Evolutionary conservation across 768 basidiomycete species (phyloP).

Genomic region (Leccinum incarnatum): DNA sequence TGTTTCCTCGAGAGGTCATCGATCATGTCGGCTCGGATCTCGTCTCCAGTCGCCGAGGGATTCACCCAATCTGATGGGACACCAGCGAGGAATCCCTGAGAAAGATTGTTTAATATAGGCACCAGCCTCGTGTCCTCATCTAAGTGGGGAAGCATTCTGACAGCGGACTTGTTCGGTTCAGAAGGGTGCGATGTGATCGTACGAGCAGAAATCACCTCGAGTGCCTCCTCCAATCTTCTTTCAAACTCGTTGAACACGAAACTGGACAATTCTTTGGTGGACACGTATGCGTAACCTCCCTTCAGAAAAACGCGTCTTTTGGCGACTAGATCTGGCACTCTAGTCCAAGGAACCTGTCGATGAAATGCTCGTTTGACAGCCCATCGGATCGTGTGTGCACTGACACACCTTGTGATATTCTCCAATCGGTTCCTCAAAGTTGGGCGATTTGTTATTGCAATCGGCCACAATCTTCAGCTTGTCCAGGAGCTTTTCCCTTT

Average conservation of each 20-base stretch:
- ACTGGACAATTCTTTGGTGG: slow-evolving; percentile 70
- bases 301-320: slow-evolving; percentile 74
- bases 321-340: slow-evolving; percentile 89
- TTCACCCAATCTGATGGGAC: slow-evolving; percentile 79
- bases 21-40: slow-evolving; percentile 92
- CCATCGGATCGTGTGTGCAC: neutral
- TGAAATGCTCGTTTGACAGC: neutral
- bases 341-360: slow-evolving; percentile 88
- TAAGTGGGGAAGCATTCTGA: slow-evolving; percentile 81
- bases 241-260: slow-evolving; percentile 89
- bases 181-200: neutral
- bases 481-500: slow-evolving; percentile 46
- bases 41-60: slow-evolving; percentile 52
- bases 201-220: slow-evolving; percentile 59
- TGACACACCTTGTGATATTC: slow-evolving; percentile 70
- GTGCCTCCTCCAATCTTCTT: slow-evolving; percentile 60
- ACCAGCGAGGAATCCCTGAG: slow-evolving; percentile 91
- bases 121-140: slow-evolving; percentile 92
- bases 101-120: slow-evolving; percentile 87
- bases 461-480: slow-evolving; percentile 44
- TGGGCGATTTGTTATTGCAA: slow-evolving; percentile 3
- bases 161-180: slow-evolving; percentile 59
- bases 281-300: slow-evolving; percentile 88
- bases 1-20: slow-evolving; percentile 83
- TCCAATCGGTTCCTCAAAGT: neutral